Evolutionary conservation across 352 stramenopile species (phyloP).

Genomic region (Globisporangium irregulare): DNA sequence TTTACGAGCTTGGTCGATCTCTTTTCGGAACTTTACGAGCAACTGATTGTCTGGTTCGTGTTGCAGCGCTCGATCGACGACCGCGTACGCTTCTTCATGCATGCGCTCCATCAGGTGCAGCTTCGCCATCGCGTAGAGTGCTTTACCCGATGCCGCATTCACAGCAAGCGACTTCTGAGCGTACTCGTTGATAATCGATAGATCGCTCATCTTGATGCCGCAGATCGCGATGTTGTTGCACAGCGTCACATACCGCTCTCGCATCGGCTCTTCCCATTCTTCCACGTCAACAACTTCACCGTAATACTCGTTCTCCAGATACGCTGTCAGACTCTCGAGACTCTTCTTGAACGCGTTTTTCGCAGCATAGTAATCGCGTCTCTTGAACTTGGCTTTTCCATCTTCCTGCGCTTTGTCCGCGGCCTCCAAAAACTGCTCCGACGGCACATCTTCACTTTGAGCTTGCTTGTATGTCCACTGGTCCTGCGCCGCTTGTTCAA

Average conservation of each 20-base stretch:
- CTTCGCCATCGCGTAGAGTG: conserved; percentile 70
- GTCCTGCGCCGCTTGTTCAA: conserved; percentile 30
- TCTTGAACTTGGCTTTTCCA: conserved; percentile 64
- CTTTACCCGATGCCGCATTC: conserved; percentile 47
- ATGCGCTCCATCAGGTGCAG: conserved; percentile 57
- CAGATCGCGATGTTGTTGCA: conserved; percentile 81
- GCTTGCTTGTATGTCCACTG: conserved; percentile 10
- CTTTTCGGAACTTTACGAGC: conserved; percentile 43
- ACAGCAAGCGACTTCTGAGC: conserved; percentile 52
- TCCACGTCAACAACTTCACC: conserved; percentile 26
- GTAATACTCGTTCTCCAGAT: conserved; percentile 51
- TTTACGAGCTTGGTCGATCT: conserved; percentile 38
- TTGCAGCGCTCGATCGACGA: conserved; percentile 35
- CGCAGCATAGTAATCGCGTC: conserved; percentile 58
- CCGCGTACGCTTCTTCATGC: conserved; percentile 41
- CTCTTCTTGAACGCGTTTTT: conserved; percentile 66
- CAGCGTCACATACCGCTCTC: conserved; percentile 53
- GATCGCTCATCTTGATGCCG: conserved; percentile 61
- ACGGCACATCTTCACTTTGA: conserved; percentile 19
- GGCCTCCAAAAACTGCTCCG: conserved; percentile 27
- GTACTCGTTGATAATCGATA: conserved; percentile 54
- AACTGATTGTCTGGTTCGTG: conserved; percentile 43
- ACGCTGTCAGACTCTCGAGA: conserved; percentile 32
- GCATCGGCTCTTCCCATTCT: conserved; percentile 44
- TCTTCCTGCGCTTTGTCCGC: conserved; percentile 50